Percentiles rank a stretch among this genome's conserved stretches.
Conservation (phyloP, 1,284 basidiomycete species). For the Trichosporon sp. region DNA sequence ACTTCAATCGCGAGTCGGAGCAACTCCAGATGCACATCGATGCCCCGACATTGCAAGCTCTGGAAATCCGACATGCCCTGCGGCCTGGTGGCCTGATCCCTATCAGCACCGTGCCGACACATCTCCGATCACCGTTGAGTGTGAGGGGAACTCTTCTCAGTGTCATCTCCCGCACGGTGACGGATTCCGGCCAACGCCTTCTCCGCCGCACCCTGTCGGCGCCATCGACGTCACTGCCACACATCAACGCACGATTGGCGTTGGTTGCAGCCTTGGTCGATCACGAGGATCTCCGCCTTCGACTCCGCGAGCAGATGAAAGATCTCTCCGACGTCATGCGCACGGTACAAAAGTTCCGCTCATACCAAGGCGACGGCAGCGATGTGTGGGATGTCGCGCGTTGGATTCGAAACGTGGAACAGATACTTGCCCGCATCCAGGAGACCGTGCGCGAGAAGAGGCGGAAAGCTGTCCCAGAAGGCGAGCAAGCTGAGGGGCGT, state of each 20-base stretch:
- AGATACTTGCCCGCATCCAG: slow-evolving; percentile 24
- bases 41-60: slow-evolving; percentile 77
- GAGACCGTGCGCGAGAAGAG: slow-evolving; percentile 8
- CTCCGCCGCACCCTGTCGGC: slow-evolving; percentile 50
- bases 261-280: slow-evolving; percentile 70
- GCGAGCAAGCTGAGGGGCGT: slow-evolving; percentile 13
- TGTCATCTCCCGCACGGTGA: slow-evolving; percentile 71
- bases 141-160: slow-evolving; percentile 62
- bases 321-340: slow-evolving; percentile 67
- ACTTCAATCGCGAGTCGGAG: slow-evolving; percentile 58
- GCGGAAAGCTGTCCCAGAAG: background rate
- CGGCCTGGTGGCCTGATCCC: slow-evolving; percentile 60
- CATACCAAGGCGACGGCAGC: slow-evolving; percentile 61
- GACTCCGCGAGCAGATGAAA: slow-evolving; percentile 59
- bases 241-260: slow-evolving; percentile 69
- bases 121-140: slow-evolving; percentile 9
- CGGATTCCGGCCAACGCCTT: slow-evolving; percentile 71
- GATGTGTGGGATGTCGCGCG: slow-evolving; percentile 48
- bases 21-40: slow-evolving; percentile 79
- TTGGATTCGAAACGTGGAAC: slow-evolving; percentile 33
- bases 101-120: background rate
- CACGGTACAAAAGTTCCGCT: slow-evolving; percentile 70
- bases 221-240: slow-evolving; percentile 68
- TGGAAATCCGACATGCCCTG: slow-evolving; percentile 76
- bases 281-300: slow-evolving; percentile 61